Base-by-base conservation (phyloP, 2,329 filamentous ascomycete species). In the Paecilomyces niveus region DNA sequence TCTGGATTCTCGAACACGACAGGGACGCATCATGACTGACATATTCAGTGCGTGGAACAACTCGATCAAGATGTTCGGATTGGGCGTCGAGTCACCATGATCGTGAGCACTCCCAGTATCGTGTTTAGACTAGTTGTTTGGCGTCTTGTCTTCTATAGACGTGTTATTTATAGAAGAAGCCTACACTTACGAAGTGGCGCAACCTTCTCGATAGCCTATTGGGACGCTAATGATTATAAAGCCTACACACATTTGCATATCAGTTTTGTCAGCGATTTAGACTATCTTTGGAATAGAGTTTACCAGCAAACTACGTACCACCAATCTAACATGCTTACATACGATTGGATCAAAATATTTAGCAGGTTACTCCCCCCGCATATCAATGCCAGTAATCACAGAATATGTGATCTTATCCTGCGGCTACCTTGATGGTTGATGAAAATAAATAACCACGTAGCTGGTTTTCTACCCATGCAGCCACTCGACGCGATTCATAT, bases 21-120 rank as follows among this genome's bases (percentile, higher is more conserved):
- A 1, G 3, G 29, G 6, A 9, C 29, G 18, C 13, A 22, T 55
- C 15, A 24, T 32, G n/a, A 33, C 39, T 61, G 59, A 64, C 68
- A 74, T 62, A 71, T 57, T 56, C 58, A 82, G 80, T 26, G 88
- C 90, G 3, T 95, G 90, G 90, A 82, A 76, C 52, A 96, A 96
- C 72, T 94, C 90, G 0, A 81, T 87, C 58, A 80, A 80, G 61
- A 90, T 96, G 70, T 96, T 96, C 77, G 86, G 85, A 0, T 72
- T 96, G 50, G 87, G 84, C 0, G 81, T 83, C 63, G 60, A 68
- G 31, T 45, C 39, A n/a, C 9, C 39, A 45, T 45, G 5, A 45
- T 21, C n/a, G 5, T 45, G n/a, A 45, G 6, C 5, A 45, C 10
- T 2, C 15, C 8, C 39, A 4, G 18, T 7, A 18, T n/a, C 39